phyloP scores from a whole-genome alignment of 331 rosid species.

The Dryas integrifolia region DNA sequence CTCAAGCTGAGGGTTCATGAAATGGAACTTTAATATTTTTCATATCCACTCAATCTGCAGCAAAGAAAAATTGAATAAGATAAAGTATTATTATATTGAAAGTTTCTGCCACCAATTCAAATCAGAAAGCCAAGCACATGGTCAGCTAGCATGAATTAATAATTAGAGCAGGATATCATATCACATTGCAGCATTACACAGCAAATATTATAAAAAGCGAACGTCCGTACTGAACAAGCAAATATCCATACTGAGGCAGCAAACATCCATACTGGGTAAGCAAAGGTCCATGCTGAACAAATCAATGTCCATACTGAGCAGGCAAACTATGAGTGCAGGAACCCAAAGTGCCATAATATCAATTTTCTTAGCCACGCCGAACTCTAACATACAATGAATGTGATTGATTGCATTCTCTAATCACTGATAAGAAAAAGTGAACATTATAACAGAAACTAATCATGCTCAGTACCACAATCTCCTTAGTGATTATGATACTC shows the following conservation, averaged over 20 bases:
- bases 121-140: slow-evolving; percentile 18
- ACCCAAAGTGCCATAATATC: neutral
- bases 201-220: neutral
- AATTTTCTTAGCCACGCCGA: neutral
- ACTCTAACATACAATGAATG: neutral
- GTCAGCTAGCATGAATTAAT: neutral
- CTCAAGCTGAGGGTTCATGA: neutral
- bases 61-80: neutral
- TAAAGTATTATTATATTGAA: neutral
- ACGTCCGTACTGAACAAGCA: neutral
- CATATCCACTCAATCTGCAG: neutral
- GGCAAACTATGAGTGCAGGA: neutral
- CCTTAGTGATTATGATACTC: neutral
- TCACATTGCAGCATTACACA: neutral
- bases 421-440: neutral
- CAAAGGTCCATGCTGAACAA: too few species aligned
- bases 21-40: neutral
- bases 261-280: neutral
- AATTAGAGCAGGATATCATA: neutral
- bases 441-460: neutral
- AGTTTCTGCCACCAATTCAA: slow-evolving; percentile 1
- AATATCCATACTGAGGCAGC: slow-evolving; percentile 2
- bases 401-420: neutral
- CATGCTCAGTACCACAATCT: neutral
- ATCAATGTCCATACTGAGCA: neutral